Evolutionary conservation across 768 basidiomycete species (phyloP).

Genomic region (Naganishia vaughanmartiniae): DNA sequence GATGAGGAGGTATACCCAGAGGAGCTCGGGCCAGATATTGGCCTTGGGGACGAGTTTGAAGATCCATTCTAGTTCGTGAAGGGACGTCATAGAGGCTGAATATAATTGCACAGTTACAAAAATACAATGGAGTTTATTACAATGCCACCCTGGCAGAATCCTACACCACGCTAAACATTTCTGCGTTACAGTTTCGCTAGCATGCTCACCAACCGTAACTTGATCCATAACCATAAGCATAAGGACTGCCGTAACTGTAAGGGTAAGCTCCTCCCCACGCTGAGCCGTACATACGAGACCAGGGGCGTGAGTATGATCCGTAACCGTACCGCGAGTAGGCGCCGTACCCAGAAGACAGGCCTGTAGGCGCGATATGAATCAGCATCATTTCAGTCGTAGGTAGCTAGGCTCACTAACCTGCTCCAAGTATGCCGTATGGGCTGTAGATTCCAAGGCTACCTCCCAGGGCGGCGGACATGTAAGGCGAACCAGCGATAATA

Average conservation of each 20-base stretch:
- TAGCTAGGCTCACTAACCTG: constrained; percentile 9
- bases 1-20: constrained; percentile 19
- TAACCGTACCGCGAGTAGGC: constrained; percentile 15
- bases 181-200: not conserved
- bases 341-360: not conserved
- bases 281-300: not conserved
- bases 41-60: constrained; percentile 10
- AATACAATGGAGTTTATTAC: not conserved
- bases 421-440: not conserved
- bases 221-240: not conserved
- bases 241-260: not conserved
- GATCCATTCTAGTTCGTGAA: constrained; percentile 11
- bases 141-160: too few relatives aligned
- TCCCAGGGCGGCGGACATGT: not conserved
- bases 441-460: not conserved
- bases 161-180: not conserved
- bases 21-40: constrained; percentile 13
- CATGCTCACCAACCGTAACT: not conserved
- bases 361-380: too few relatives aligned
- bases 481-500: not conserved
- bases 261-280: not conserved
- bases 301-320: not conserved
- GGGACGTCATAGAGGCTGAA: not conserved
- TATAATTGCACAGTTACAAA: not conserved
- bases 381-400: too few relatives aligned